Evolutionary conservation across 2,329 filamentous ascomycete species (phyloP).

Genomic region (Pyrenochaeta sp.): DNA sequence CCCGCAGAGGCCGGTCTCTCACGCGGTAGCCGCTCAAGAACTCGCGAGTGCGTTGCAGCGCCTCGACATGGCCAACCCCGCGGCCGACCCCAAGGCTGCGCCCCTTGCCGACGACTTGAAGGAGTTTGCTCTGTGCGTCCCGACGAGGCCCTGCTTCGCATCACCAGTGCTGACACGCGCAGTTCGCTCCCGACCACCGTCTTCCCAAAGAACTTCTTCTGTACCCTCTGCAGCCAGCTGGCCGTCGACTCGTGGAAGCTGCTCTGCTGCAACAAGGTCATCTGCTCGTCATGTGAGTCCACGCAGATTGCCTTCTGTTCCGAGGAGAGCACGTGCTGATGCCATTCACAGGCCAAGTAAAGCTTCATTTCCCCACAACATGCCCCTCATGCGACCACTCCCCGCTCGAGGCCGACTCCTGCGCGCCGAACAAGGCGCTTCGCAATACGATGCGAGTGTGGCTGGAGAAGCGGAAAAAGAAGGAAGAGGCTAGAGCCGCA

Average conservation of each 20-base stretch:
- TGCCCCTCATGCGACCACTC: slow-evolving; percentile 95
- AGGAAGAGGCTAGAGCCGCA: slow-evolving; percentile 48
- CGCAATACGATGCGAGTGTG: slow-evolving; percentile 93
- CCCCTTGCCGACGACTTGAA: slow-evolving; percentile 45
- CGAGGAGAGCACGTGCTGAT: slow-evolving; percentile 8
- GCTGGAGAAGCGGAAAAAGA: slow-evolving; percentile 84
- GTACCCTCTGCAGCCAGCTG: slow-evolving; percentile 90
- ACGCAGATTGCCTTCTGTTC: not conserved
- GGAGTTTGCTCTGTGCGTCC: slow-evolving; percentile 41
- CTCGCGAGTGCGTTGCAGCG: slow-evolving; percentile 23
- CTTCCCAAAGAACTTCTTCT: slow-evolving; percentile 95
- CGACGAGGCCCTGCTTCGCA: not conserved
- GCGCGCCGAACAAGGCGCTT: slow-evolving; percentile 88
- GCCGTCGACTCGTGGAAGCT: slow-evolving; percentile 90
- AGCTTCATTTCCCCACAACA: slow-evolving; percentile 72
- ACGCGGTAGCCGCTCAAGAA: slow-evolving; percentile 33
- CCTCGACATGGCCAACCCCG: slow-evolving; percentile 39
- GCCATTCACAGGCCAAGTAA: slow-evolving; percentile 35
- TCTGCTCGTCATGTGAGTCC: slow-evolving; percentile 84
- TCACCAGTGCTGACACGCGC: slow-evolving; percentile 24
- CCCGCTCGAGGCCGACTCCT: slow-evolving; percentile 84
- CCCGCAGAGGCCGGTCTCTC: slow-evolving; percentile 17
- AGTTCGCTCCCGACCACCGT: slow-evolving; percentile 83
- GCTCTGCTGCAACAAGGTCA: slow-evolving; percentile 93
- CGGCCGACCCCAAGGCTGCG: slow-evolving; percentile 41